phyloP scores from a whole-genome alignment of 345 rosid genomes.

The Heritiera fomes region DNA sequence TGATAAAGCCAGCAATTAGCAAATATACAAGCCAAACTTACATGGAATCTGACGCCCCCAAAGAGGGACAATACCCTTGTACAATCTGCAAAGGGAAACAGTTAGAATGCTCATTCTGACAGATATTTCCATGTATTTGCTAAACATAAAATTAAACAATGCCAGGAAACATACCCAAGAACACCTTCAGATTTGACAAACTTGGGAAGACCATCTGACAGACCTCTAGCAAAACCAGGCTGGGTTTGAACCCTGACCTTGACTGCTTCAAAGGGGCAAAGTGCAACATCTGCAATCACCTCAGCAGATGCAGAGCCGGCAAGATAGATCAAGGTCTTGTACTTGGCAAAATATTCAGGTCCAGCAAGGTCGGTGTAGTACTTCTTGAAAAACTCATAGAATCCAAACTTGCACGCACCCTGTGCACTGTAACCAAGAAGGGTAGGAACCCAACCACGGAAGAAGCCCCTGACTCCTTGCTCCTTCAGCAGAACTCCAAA shows the following conservation, averaged over 20 bases:
- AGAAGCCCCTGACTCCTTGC: slow-evolving; percentile 89
- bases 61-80: slow-evolving; percentile 93
- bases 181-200: slow-evolving; percentile 85
- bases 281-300: slow-evolving; percentile 86
- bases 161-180: slow-evolving; percentile 65
- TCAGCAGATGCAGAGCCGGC: slow-evolving; percentile 99
- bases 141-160: not conserved
- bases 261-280: slow-evolving; percentile 99
- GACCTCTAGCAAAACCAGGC: slow-evolving; percentile 97
- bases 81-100: slow-evolving; percentile 56
- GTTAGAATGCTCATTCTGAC: slow-evolving; percentile 10
- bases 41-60: slow-evolving; percentile 99
- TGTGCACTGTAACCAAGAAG: slow-evolving; percentile 97
- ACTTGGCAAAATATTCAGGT: slow-evolving; percentile 77
- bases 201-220: slow-evolving; percentile 94
- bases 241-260: slow-evolving; percentile 99
- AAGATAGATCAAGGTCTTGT: slow-evolving; percentile 95
- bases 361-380: slow-evolving; percentile 92
- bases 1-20: not conserved
- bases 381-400: slow-evolving; percentile 96
- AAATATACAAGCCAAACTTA: slow-evolving; percentile 39
- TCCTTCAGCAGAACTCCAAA: slow-evolving; percentile 86
- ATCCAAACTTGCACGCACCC: slow-evolving; percentile 99
- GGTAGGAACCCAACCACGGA: slow-evolving; percentile 99
- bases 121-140: not conserved